Evolutionary conservation across 192 early-diverging fungal species (phyloP), one percentile per base, ranked within the genome.

Genomic region (Umbelopsis sp.): DNA sequence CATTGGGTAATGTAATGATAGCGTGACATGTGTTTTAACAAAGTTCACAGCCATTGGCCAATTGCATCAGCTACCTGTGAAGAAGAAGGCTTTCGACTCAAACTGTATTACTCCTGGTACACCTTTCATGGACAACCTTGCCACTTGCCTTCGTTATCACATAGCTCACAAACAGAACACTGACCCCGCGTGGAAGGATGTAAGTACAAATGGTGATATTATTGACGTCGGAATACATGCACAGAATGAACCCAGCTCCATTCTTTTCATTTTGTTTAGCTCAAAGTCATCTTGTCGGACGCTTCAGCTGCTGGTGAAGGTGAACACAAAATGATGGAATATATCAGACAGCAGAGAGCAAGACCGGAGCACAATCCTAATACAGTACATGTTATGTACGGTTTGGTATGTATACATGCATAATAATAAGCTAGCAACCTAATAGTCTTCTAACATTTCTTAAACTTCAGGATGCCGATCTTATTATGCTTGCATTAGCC

Each of bases 281-380:
- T 95, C 46, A 93, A 96, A 68, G 92, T 98, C 13, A 87, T 99
- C 66, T 76, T 99, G 10, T 95, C 93, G 0, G 97, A 98, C 55
- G 95, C 96, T 67, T 94, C 91, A 27, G 96, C 98, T 0, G 96
- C 97, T 5, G 97, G 97, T 61, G 97, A 99, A 83, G 97, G 97
- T 47, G 97, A 99, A 80, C 97, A 99, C 81, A 99, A 98, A 84
- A 95, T 99, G 75, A 99, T 98, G 97, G 93, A 97, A 71, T 99
- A 90, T 73, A 91, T 99, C 64, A 90, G 97, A 13, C 80, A 85
- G 7, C 91, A 92, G 61, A 89, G 95, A 53, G 83, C 89, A 37
- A 88, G 85, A 67, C 89, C 91, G 1, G 86, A 88, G 27, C 94
- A 97, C 49, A 84, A 94, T 66, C 91, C 95, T n/a, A 98, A 98